Evolutionary conservation across 2,329 filamentous ascomycete species (phyloP), one percentile per base, ranked within the genome.

Genomic region (Ophiostoma quercus): DNA sequence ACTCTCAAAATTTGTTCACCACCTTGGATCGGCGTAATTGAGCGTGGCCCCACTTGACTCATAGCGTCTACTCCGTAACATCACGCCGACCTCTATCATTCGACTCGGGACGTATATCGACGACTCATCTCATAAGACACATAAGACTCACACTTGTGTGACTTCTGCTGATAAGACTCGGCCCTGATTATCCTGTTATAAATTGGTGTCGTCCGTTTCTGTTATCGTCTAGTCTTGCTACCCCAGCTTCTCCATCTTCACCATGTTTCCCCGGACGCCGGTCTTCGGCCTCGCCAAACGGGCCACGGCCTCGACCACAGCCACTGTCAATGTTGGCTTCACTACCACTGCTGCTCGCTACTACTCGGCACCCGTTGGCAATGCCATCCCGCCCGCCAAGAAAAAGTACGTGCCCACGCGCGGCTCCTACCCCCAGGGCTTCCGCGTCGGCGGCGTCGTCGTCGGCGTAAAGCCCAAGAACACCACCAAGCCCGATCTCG

Each of bases 391-490:
- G 1, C 85, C 86, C 19, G 87, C 90, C 71, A 99, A 98, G 83
- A 87, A 90, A 79, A 96, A 96, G 80, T 97, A 96, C 79, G 88
- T 98, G 68, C 94, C 95, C 9, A 89, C 87, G 0, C 87, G 85
- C 60, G 95, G 94, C 73, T 92, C 88, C 25, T 98, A 98, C 77
- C 95, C 95, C 4, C 88, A 91, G 78, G 95, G 94, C 65, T 99
- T 98, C 84, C 83, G 87, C 63, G 92, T 91, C 39, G 92, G 92
- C 14, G 94, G 92, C 73, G 91, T 92, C 67, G 89, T 96, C 77
- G 94, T 96, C 54, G 85, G 95, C 68, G 93, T 99, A 75, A 99
- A 99, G 82, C 88, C 93, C 16, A 89, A 89, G 74, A 98, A 98
- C 81, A 97, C 91, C 67, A 91, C 87, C 73, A 94, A 94, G 79